Evolutionary conservation across 2,329 filamentous ascomycete genomes (phyloP).

Genomic region (Ceratocystis smalleyi): DNA sequence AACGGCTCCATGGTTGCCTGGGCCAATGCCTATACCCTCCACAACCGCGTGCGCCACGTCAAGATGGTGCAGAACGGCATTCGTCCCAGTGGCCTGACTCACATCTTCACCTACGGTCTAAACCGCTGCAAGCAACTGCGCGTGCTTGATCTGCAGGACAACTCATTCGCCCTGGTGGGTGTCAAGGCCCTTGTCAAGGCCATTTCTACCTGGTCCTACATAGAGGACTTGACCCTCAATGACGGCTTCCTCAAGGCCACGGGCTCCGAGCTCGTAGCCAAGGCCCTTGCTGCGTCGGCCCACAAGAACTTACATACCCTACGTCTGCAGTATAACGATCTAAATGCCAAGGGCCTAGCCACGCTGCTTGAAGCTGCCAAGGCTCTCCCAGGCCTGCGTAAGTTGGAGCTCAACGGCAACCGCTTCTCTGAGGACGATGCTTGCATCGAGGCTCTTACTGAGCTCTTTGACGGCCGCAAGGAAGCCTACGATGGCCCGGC

Average conservation of each 20-base stretch:
- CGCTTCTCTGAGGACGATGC: constrained; percentile 79
- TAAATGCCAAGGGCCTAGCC: constrained; percentile 60
- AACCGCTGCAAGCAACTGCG: constrained; percentile 51
- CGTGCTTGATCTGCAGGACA: constrained; percentile 86
- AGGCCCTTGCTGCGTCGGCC: constrained; percentile 56
- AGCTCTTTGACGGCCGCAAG: constrained; percentile 61
- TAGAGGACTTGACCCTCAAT: constrained; percentile 74
- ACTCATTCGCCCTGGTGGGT: constrained; percentile 78
- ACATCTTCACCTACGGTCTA: constrained; percentile 65
- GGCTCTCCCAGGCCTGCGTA: constrained; percentile 58
- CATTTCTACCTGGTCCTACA: constrained; percentile 54
- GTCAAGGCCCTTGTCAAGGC: constrained; percentile 64
- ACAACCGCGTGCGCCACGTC: constrained; percentile 65
- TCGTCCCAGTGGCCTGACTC: constrained; percentile 76
- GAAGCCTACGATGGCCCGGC: constrained; percentile 51
- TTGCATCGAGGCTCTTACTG: constrained; percentile 50
- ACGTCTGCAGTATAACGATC: constrained; percentile 86
- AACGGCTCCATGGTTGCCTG: constrained; percentile 93
- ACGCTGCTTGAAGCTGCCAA: constrained; percentile 53
- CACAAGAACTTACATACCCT: constrained; percentile 70
- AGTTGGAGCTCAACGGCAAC: constrained; percentile 91
- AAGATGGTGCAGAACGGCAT: constrained; percentile 99
- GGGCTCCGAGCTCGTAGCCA: constrained; percentile 57
- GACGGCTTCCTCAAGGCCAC: constrained; percentile 72
- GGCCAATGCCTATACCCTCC: constrained; percentile 73